These are phyloP conservation scores for Lentinus brumalis DNA, from an alignment of 768 basidiomycete genomes.

Conservation along the genomic window DNA sequence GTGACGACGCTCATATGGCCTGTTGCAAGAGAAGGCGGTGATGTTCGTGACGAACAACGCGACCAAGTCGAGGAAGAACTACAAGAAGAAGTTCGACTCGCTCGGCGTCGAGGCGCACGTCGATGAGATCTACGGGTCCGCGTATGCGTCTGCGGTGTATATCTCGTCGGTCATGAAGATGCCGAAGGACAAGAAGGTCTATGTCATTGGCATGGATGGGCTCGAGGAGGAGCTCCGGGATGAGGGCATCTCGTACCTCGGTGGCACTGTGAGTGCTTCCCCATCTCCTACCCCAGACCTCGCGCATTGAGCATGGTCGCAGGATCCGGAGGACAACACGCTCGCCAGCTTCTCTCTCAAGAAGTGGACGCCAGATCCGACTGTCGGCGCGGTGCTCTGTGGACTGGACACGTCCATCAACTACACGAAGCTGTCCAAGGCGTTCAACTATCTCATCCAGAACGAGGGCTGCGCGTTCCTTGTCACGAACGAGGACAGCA, in stretches of 20 bases:
- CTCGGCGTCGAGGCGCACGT: constrained; percentile 83
- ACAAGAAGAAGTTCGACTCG: constrained; percentile 90
- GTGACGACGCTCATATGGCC: background rate
- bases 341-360: constrained; percentile 68
- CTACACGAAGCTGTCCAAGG: constrained; percentile 94
- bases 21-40: constrained; percentile 67
- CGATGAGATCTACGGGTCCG: constrained; percentile 96
- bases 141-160: constrained; percentile 83
- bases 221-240: constrained; percentile 91
- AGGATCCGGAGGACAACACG: constrained; percentile 87
- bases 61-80: constrained; percentile 83
- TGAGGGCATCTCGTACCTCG: constrained; percentile 78
- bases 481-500: constrained; percentile 91
- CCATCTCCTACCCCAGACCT: constrained; percentile 3
- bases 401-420: constrained; percentile 86
- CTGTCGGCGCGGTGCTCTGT: constrained; percentile 91
- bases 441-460: constrained; percentile 84
- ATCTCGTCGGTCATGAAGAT: constrained; percentile 87
- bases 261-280: constrained; percentile 73
- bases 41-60: constrained; percentile 98
- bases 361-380: constrained; percentile 72
- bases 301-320: background rate
- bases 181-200: constrained; percentile 90
- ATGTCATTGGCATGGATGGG: constrained; percentile 90
- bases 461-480: constrained; percentile 83